These are phyloP conservation scores for Vararia minispora DNA, from an alignment of 768 basidiomycete species.

Conservation along the genomic window DNA sequence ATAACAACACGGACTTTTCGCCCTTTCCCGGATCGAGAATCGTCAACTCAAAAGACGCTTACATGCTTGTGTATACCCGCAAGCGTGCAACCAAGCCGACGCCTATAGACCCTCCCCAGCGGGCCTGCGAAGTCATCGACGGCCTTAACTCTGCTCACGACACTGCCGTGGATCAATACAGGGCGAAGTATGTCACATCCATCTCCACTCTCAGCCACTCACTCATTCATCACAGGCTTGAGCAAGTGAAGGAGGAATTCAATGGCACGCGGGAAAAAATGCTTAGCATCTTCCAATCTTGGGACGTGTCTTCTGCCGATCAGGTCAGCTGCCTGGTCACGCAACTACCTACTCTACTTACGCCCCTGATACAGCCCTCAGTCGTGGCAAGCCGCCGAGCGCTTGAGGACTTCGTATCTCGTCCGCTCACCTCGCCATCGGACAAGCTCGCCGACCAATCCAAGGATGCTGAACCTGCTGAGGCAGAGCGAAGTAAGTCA, in stretches of 20 bases:
- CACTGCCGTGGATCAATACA: constrained; percentile 22
- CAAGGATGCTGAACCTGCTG: constrained; percentile 20
- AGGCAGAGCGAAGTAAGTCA: constrained; percentile 10
- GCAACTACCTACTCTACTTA: neutral
- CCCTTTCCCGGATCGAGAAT: constrained; percentile 13
- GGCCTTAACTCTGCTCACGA: constrained; percentile 45
- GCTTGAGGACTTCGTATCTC: constrained; percentile 33
- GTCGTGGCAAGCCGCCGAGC: constrained; percentile 50
- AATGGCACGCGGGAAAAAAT: constrained; percentile 39
- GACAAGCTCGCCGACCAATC: no score
- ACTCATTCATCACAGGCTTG: constrained; percentile 26
- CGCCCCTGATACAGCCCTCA: constrained; percentile 29
- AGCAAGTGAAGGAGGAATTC: constrained; percentile 32
- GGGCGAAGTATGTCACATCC: constrained; percentile 4
- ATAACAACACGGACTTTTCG: constrained; percentile 1
- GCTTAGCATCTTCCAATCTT: constrained; percentile 47
- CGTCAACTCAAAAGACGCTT: constrained; percentile 76
- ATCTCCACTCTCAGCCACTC: constrained; percentile 6
- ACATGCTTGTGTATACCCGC: constrained; percentile 87
- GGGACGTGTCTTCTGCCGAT: constrained; percentile 38
- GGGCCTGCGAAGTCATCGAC: constrained; percentile 43
- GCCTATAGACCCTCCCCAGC: constrained; percentile 32
- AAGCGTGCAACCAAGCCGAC: constrained; percentile 1
- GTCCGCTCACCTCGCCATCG: constrained; percentile 24
- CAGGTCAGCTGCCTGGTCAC: constrained; percentile 29